These are phyloP conservation scores for Fusarium camptoceras DNA, from an alignment of 2,329 filamentous ascomycete genomes.

Conservation along the genomic window DNA sequence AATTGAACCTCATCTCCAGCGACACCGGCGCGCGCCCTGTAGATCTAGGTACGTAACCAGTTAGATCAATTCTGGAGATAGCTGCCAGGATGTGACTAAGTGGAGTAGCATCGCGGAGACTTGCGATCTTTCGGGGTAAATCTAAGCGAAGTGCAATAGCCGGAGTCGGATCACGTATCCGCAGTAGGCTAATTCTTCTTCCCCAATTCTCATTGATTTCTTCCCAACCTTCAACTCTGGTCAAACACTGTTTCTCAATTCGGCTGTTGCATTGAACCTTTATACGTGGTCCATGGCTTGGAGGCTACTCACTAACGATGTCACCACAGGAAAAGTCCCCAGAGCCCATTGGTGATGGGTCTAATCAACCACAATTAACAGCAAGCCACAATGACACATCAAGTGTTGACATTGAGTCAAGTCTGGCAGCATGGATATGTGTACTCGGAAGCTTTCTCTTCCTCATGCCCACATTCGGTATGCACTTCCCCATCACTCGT, in stretches of 20 bases:
- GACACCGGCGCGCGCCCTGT: neutral
- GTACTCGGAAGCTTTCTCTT: slow-evolving; percentile 15
- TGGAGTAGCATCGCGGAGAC: slow-evolving; percentile 11
- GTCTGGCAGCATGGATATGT: slow-evolving; percentile 7
- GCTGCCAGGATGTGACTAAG: neutral
- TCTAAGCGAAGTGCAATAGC: slow-evolving; percentile 8
- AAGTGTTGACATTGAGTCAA: slow-evolving; percentile 11
- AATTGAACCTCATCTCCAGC: neutral
- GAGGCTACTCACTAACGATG: neutral
- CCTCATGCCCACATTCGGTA: slow-evolving; percentile 13
- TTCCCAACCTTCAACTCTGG: rapidly evolving
- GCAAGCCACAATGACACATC: neutral
- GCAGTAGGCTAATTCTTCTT: neutral
- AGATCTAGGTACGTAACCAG: neutral
- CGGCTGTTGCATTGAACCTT: neutral
- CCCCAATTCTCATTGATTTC: neutral
- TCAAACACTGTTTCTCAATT: rapidly evolving
- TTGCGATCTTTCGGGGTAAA: slow-evolving; percentile 11
- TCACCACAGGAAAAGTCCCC: neutral
- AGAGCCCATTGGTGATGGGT: neutral
- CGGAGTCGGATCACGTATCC: slow-evolving; percentile 10
- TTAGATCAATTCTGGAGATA: neutral
- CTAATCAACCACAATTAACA: neutral
- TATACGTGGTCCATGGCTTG: rapidly evolving
- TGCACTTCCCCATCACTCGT: too few relatives aligned